Evolutionary conservation across 225 moss, liverwort and hornwort species (phyloP), one percentile per base, ranked within the genome.

Genomic region (Ulota crispa): DNA sequence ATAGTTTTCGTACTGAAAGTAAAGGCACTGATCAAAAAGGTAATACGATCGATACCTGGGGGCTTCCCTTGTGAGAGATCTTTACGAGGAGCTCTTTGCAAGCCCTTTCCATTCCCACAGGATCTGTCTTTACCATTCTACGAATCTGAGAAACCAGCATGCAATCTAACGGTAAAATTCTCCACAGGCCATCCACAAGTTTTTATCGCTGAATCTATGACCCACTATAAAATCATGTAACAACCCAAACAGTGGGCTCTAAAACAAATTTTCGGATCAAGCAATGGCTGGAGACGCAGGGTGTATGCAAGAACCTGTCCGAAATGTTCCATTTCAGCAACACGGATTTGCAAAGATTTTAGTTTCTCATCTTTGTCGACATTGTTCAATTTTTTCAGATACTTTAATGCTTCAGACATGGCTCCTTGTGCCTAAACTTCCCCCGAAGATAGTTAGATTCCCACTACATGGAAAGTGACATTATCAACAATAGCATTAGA

Each of bases 341-440:
- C 93, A 16, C 92, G 93, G 31, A 69, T 77, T 80, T 83, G 86
- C 82, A 99, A 73, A 56, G 87, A 91, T 63, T 81, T 81, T 15
- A 96, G 28, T 72, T 87, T 91, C 47, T 91, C 88, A 82, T 94
- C 94, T 73, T 86, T 92, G 66, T 90, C 83, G 6, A 84, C 55
- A 28, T 68, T 79, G 45, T 72, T 85, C 12, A 93, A 89, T 67
- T 89, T 93, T 59, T 79, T 77, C 27, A 96, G 80, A 67, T 92
- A 88, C 78, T 92, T 96, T 64, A 93, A 55, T 67, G 94, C 99
- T 86, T 99, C 94, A 53, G 70, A 88, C 96, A 99, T 86, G 57
- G 99, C 99, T 77, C 89, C 90, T 31, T 92, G 76, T 64, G 96
- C 94, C 95, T 98, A 86, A 69, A 82, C 32, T 75, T 78, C 65